These are phyloP conservation scores for Thraustotheca clavata DNA, from an alignment of 352 stramenopile genomes.

Conservation along the genomic window DNA sequence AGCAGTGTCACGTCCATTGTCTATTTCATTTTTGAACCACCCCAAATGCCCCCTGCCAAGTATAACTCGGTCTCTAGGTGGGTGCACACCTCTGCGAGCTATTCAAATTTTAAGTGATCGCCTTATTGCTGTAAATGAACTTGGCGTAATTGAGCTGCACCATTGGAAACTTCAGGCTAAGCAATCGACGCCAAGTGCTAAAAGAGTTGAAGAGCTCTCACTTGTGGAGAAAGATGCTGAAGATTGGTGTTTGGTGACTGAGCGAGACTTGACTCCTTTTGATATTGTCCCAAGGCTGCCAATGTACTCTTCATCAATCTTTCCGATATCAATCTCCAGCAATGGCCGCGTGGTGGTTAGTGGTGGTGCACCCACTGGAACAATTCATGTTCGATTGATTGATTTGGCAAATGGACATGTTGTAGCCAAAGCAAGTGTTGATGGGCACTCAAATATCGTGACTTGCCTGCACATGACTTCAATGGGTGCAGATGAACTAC, in stretches of 20 bases:
- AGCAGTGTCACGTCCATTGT: slow-evolving; percentile 42
- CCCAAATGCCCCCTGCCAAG: neutral
- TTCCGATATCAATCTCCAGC: slow-evolving; percentile 54
- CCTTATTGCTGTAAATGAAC: slow-evolving; percentile 70
- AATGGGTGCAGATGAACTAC: slow-evolving; percentile 62
- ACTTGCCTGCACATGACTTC: slow-evolving; percentile 67
- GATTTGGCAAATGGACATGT: slow-evolving; percentile 79
- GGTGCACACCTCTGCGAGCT: slow-evolving; percentile 40
- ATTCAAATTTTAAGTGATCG: slow-evolving; percentile 70
- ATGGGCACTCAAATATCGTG: slow-evolving; percentile 54
- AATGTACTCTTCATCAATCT: slow-evolving; percentile 30
- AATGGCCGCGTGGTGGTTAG: slow-evolving; percentile 68
- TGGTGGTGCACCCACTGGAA: slow-evolving; percentile 59
- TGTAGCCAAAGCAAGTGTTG: slow-evolving; percentile 70
- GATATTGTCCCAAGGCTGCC: slow-evolving; percentile 73
- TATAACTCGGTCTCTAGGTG: slow-evolving; percentile 37
- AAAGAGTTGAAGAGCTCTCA: slow-evolving; percentile 13
- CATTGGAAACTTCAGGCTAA: slow-evolving; percentile 74
- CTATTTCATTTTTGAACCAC: slow-evolving; percentile 52
- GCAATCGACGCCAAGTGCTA: slow-evolving; percentile 22
- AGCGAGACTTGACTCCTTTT: slow-evolving; percentile 63
- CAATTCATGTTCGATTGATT: slow-evolving; percentile 62
- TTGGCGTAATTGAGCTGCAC: slow-evolving; percentile 80
- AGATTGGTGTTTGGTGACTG: slow-evolving; percentile 54
- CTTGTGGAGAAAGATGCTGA: neutral